Evolutionary conservation across 2,329 filamentous ascomycete species (phyloP).

Genomic region (Colletotrichum tropicicola): DNA sequence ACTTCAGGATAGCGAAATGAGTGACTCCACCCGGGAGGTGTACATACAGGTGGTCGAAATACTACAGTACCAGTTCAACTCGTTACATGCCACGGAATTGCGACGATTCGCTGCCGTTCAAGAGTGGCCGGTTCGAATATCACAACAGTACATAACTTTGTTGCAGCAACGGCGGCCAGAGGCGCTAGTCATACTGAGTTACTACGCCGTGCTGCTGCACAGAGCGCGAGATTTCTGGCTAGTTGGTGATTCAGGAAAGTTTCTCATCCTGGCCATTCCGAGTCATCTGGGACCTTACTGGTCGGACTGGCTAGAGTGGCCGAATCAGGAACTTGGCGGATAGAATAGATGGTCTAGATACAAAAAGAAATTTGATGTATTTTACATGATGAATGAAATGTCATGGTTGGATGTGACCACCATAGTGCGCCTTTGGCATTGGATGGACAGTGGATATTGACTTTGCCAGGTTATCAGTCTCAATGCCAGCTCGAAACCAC

Average conservation of each 20-base stretch:
- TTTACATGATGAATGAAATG: no score
- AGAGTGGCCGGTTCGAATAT: constrained; percentile 45
- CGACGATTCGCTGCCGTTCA: constrained; percentile 35
- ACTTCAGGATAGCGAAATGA: constrained; percentile 19
- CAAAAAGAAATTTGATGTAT: no score
- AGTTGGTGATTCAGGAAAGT: constrained; percentile 36
- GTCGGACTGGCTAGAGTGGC: constrained; percentile 37
- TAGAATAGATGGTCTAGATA: no score
- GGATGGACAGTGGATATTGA: no score
- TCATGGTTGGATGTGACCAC: no score
- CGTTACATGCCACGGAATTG: background rate
- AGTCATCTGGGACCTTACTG: constrained; percentile 34
- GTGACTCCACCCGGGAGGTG: background rate
- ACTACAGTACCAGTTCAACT: background rate
- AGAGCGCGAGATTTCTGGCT: constrained; percentile 42
- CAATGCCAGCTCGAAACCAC: no score
- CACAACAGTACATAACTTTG: constrained; percentile 40
- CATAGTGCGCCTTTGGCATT: no score
- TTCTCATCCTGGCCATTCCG: constrained; percentile 33
- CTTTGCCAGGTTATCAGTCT: no score
- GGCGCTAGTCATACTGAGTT: constrained; percentile 47
- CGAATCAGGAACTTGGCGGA: constrained; percentile 23
- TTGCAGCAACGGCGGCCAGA: background rate
- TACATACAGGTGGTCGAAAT: background rate
- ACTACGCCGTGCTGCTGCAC: constrained; percentile 51